Evolutionary conservation across 2,329 filamentous ascomycete genomes (phyloP), one percentile per base, ranked within the genome.

Genomic region (Diplodia seriata): DNA sequence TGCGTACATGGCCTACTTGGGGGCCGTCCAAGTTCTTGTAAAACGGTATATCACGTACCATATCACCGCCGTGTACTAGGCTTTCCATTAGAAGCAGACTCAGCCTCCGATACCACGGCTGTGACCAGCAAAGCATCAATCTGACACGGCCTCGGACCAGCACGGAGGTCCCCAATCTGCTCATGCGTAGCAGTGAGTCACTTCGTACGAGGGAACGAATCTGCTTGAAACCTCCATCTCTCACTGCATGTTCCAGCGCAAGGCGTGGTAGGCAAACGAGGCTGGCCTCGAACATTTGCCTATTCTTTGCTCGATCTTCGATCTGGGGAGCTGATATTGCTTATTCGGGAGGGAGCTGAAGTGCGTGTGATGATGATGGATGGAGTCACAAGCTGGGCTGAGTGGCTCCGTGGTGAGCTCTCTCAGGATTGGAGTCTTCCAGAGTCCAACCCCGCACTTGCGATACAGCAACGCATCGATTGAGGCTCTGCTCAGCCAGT

Each of bases 401-500:
- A 18, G 4, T 26, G 20, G 38, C 14, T 8, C 14, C n/a, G 33
- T 18, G 33, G 49, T 20, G 12, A 57, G 18, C 15, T 14, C 38
- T 36, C 18, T 26, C 20, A 20, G 6, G 9, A 20, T 31, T n/a
- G 26, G 23, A 61, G 26, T 14, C 12, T n/a, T 15, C 11, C 15
- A 2, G 18, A 6, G 7, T 49, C 8, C 38, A 31, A 29, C 56
- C 40, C 56, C 56, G 56, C 56, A 57, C 36, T 12, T 33, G 31
- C 31, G 31, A 33, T 33, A 33, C 31, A 33, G 31, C 31, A 7
- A 18, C n/a, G 53, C 15, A 31, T 23, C 8, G 40, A 11, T 6
- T n/a, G 56, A 5, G 56, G 56, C 56, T 61, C 56, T 61, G 40
- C 56, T 26, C 31, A 26, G 56, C 56, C 56, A 49, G 56, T 49